Percentiles rank a stretch among this genome's conserved stretches.
phyloP scores from a whole-genome alignment of 2,329 filamentous ascomycete species.

The Aphanocladium album region DNA sequence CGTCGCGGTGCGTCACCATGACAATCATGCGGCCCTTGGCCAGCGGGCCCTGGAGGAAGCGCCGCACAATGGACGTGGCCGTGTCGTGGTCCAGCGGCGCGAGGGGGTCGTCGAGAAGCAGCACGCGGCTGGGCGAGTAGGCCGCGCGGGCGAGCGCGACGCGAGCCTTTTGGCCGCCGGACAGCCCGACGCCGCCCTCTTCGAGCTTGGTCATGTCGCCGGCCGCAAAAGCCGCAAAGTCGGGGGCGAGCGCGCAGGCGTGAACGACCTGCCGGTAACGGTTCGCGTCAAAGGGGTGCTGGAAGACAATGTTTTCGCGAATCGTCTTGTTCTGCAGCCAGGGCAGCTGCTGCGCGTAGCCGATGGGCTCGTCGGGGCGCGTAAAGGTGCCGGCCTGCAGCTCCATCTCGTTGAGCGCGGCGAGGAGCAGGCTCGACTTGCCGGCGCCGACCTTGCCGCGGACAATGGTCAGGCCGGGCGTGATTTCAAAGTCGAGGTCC shows the following conservation, averaged over 20 bases:
- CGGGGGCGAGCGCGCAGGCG: slow-evolving; percentile 53
- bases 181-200: slow-evolving; percentile 58
- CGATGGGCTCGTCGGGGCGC: slow-evolving; percentile 45
- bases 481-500: slow-evolving; percentile 41
- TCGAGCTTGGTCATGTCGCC: slow-evolving; percentile 57
- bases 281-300: slow-evolving; percentile 46
- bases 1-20: slow-evolving; percentile 76
- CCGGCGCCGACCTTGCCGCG: slow-evolving; percentile 57
- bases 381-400: slow-evolving; percentile 48
- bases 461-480: slow-evolving; percentile 48
- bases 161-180: slow-evolving; percentile 58
- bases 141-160: slow-evolving; percentile 59
- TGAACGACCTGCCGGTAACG: slow-evolving; percentile 57
- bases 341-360: slow-evolving; percentile 55
- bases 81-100: slow-evolving; percentile 60
- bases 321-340: slow-evolving; percentile 64
- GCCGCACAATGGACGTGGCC: slow-evolving; percentile 56
- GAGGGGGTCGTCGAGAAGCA: slow-evolving; percentile 59
- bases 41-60: slow-evolving; percentile 54
- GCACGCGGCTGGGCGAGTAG: slow-evolving; percentile 52
- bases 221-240: slow-evolving; percentile 50
- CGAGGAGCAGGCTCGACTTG: slow-evolving; percentile 56
- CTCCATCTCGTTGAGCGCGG: slow-evolving; percentile 61
- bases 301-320: slow-evolving; percentile 60
- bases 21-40: slow-evolving; percentile 63